phyloP scores from a whole-genome alignment of 2,329 filamentous ascomycete species.

The Trichophyton simii region DNA sequence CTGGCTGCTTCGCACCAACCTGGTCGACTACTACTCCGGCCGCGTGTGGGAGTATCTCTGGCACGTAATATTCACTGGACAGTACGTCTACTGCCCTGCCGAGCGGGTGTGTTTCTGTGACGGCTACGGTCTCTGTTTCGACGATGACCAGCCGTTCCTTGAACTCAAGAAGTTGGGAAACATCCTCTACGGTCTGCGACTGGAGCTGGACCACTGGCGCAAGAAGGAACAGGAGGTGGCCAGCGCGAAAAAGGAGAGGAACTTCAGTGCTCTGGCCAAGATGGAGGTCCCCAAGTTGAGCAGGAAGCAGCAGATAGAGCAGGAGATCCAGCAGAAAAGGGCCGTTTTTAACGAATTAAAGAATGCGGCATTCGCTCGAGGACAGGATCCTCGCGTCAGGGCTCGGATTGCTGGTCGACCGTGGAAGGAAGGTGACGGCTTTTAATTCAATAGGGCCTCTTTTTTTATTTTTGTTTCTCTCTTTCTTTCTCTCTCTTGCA shows the following conservation, averaged over 20 bases:
- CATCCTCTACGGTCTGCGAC: conserved; percentile 28
- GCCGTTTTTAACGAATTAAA: conserved; percentile 32
- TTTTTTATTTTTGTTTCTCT: too few species aligned
- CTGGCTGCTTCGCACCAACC: conserved; percentile 46
- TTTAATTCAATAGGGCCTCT: conserved; percentile 23
- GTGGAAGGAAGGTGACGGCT: conserved; percentile 46
- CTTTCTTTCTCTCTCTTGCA: not conserved
- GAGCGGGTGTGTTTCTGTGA: conserved; percentile 52
- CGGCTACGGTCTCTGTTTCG: conserved; percentile 51
- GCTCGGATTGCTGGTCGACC: conserved; percentile 41
- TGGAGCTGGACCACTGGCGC: conserved; percentile 28
- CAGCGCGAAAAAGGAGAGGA: conserved; percentile 17
- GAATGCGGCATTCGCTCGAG: conserved; percentile 37
- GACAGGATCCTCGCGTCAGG: conserved; percentile 39
- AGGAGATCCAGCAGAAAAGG: conserved; percentile 34
- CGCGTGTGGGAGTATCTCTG: conserved; percentile 53
- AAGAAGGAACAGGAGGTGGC: conserved; percentile 27
- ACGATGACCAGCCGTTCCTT: conserved; percentile 33
- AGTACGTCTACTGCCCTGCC: conserved; percentile 32
- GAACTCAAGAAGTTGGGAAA: conserved; percentile 27
- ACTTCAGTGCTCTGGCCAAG: conserved; percentile 16
- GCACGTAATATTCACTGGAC: conserved; percentile 49
- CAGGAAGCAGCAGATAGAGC: conserved; percentile 32
- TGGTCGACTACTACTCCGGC: conserved; percentile 45
- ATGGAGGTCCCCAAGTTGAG: conserved; percentile 30